phyloP scores from a whole-genome alignment of 177 flowering plant species.

The Vitis hybrid region DNA sequence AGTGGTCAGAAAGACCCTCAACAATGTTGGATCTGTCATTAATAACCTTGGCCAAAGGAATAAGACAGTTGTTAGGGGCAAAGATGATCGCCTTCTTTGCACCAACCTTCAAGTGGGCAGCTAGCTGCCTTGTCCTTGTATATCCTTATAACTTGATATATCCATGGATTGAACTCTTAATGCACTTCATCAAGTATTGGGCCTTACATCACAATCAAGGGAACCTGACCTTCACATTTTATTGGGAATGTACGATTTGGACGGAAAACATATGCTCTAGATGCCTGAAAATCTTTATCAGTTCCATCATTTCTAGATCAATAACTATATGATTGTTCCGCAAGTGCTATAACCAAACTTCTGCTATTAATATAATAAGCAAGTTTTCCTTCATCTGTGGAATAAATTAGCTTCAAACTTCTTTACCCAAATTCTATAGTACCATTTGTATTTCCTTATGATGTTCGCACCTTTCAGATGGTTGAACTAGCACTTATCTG shows the following conservation, averaged over 20 bases:
- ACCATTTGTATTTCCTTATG: conserved; percentile 25
- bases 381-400: conserved; percentile 35
- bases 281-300: conserved; percentile 72
- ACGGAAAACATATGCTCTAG: conserved; percentile 89
- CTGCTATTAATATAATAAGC: no score
- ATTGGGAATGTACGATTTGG: conserved; percentile 63
- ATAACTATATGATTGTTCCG: no score
- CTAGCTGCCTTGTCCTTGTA: no score
- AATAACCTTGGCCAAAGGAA: conserved; percentile 86
- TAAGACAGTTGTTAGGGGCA: conserved; percentile 85
- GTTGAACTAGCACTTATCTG: conserved; percentile 38
- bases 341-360: no score
- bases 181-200: no score
- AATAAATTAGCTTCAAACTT: conserved; percentile 53
- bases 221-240: conserved; percentile 48
- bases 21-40: conserved; percentile 78
- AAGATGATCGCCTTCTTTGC: conserved; percentile 87
- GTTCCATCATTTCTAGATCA: no score
- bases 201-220: no score
- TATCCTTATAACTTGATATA: no score
- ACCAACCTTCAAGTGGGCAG: conserved; percentile 50
- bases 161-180: no score
- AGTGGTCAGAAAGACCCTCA: conserved; percentile 86
- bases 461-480: conserved; percentile 26
- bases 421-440: conserved; percentile 73